Conservation (phyloP, 2,329 filamentous ascomycete species). For the Ophiostoma sp. region DNA sequence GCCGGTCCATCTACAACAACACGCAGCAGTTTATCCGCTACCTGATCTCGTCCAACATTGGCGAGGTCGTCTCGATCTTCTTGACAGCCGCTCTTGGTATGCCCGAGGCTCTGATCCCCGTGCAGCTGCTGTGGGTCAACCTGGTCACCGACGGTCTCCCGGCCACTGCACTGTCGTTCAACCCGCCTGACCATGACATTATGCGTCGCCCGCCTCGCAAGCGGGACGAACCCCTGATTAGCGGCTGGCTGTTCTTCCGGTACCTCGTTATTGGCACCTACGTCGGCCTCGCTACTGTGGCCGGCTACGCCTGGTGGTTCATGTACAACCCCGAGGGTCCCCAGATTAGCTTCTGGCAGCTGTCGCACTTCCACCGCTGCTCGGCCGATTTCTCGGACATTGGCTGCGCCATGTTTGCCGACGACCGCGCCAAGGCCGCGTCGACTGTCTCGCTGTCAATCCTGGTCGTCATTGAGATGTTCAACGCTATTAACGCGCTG, state of each 20-base stretch:
- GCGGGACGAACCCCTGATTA: constrained; percentile 88
- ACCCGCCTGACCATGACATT: constrained; percentile 96
- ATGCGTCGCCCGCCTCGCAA: constrained; percentile 92
- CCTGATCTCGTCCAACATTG: constrained; percentile 98
- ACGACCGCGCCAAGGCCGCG: constrained; percentile 82
- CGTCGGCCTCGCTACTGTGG: constrained; percentile 90
- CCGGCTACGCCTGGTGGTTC: constrained; percentile 99
- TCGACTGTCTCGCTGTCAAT: constrained; percentile 91
- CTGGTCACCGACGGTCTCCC: constrained; percentile 96
- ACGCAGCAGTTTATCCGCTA: constrained; percentile 99
- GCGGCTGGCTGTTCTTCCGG: constrained; percentile 95
- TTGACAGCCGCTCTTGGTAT: constrained; percentile 93
- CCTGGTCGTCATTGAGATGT: constrained; percentile 97
- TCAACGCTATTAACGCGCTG: constrained; percentile 97
- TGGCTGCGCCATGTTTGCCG: constrained; percentile 87
- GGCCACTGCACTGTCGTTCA: constrained; percentile 94
- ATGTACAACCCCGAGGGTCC: constrained; percentile 91
- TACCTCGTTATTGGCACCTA: constrained; percentile 97
- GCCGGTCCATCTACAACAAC: constrained; percentile 98
- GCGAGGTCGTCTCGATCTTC: constrained; percentile 98
- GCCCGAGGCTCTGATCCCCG: constrained; percentile 95
- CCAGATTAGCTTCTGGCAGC: constrained; percentile 85
- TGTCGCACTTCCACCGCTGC: constrained; percentile 93
- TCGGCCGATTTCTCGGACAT: constrained; percentile 81
- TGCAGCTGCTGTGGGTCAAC: constrained; percentile 98